phyloP scores from a whole-genome alignment of 2,329 filamentous ascomycete genomes.

The Penicillium sp. region DNA sequence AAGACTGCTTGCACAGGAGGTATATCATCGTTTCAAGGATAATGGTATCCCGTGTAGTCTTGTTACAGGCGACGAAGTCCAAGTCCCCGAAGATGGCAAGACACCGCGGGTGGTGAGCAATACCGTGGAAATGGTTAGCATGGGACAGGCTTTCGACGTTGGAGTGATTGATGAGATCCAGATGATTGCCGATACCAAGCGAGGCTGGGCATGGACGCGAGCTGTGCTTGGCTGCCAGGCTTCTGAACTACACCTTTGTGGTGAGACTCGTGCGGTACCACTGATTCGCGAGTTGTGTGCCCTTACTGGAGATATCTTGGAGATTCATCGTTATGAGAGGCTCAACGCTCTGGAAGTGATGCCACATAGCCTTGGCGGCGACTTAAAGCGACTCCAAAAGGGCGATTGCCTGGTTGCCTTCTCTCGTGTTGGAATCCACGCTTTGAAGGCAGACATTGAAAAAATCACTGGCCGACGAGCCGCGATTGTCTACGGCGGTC shows the following conservation, averaged over 20 bases:
- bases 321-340: constrained; percentile 80
- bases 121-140: constrained; percentile 86
- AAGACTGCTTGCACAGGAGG: constrained; percentile 85
- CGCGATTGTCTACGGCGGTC: constrained; percentile 86
- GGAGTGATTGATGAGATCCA: constrained; percentile 98
- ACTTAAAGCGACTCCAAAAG: constrained; percentile 71
- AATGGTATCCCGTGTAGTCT: constrained; percentile 77
- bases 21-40: constrained; percentile 82
- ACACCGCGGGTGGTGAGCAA: constrained; percentile 69
- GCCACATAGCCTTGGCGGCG: constrained; percentile 61
- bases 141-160: constrained; percentile 68
- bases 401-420: constrained; percentile 91
- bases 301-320: constrained; percentile 75
- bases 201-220: constrained; percentile 94
- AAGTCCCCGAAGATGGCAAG: constrained; percentile 61
- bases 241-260: constrained; percentile 88
- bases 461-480: constrained; percentile 73
- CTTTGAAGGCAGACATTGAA: constrained; percentile 77
- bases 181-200: constrained; percentile 79
- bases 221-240: constrained; percentile 85
- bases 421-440: constrained; percentile 77
- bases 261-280: constrained; percentile 79
- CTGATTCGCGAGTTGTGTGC: constrained; percentile 77
- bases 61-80: constrained; percentile 87
- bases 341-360: constrained; percentile 75